Base-by-base conservation (phyloP, 164 flowering plant species). In the Magnolia kwangsiensis region DNA sequence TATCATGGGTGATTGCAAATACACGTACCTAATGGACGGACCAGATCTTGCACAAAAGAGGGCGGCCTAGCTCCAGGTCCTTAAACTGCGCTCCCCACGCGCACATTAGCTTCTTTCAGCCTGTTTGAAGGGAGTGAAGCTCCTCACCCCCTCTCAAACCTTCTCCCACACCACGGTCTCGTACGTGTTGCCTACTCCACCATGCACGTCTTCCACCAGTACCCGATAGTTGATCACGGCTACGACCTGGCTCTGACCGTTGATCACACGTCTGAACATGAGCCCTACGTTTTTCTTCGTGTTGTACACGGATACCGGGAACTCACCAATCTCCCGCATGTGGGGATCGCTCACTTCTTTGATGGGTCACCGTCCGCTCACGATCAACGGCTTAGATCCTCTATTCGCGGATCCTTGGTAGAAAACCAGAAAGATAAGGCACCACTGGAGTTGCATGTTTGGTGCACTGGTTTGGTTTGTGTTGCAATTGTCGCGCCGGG, bases 161-260 rank as follows among this genome's bases (percentile, higher is more conserved):
- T 61, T 81, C 66, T 77, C 80, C 76, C 76, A 75, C 13, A 78
- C 83, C 59, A 75, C 49, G 14, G 80, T 80, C 7, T n/a, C n/a
- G n/a, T n/a, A n/a, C n/a, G n/a, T n/a, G n/a, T n/a, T n/a, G n/a
- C n/a, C n/a, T n/a, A n/a, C n/a, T n/a, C n/a, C n/a, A n/a, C n/a
- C n/a, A n/a, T n/a, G n/a, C n/a, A n/a, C n/a, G n/a, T n/a, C n/a
- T n/a, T n/a, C n/a, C n/a, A n/a, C n/a, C n/a, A n/a, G n/a, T n/a
- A n/a, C n/a, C n/a, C n/a, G n/a, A n/a, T n/a, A n/a, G n/a, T n/a
- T n/a, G n/a, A n/a, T n/a, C n/a, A n/a, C n/a, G n/a, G n/a, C n/a
- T n/a, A n/a, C n/a, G n/a, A n/a, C n/a, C n/a, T n/a, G n/a, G n/a
- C n/a, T n/a, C n/a, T n/a, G n/a, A n/a, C n/a, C n/a, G n/a, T n/a